Base-by-base conservation (phyloP, 148 eudicot species). In the Linanthus parryae region DNA sequence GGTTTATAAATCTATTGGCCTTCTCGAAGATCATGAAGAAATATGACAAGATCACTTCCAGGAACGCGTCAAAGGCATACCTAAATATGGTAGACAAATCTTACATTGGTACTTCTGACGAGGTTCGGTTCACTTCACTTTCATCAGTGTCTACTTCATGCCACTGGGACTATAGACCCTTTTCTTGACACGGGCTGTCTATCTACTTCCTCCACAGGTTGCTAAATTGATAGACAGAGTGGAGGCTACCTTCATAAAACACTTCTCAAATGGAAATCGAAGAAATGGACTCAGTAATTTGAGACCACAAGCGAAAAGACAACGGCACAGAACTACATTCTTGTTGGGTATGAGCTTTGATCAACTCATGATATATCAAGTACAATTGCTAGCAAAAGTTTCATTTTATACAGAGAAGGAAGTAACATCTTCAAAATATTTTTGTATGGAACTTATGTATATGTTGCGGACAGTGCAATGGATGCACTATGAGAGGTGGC, bases 11-110 rank as follows among this genome's bases (percentile, higher is more conserved):
- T 23, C 46, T 34, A 20, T 38, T 69, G 61, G 79, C 79, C 12
- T 61, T 69, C 30, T 64, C 79, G 25, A 69, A 69, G 61, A 56
- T 69, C 67, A 60, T 74, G 74, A 69, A 74, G 71, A 74, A 74
- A 33, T 74, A 74, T 36, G 79, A 69, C 35, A 69, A 69, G 78
- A 55, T 73, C 18, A 73, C 80, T 48, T 71, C 73, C 33, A 67
- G 77, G 37, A 71, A 43, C 52, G 71, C 77, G 24, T 67, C 77
- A 6, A 72, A 60, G 39, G 26, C 71, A 22, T 76, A 76, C 51
- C 31, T 76, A 16, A 48, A 68, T 23, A 76, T 68, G 73, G 58
- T 76, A 60, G 81, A 76, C 43, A 68, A 64, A 8, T 71, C 81
- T 23, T 60, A 59, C 26, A 62, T 67, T 38, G 70, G 73, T 21